Percentiles rank a stretch among this genome's conserved stretches.
Conservation (phyloP, 495 filamentous ascomycete species). For the Tuber indicum region DNA sequence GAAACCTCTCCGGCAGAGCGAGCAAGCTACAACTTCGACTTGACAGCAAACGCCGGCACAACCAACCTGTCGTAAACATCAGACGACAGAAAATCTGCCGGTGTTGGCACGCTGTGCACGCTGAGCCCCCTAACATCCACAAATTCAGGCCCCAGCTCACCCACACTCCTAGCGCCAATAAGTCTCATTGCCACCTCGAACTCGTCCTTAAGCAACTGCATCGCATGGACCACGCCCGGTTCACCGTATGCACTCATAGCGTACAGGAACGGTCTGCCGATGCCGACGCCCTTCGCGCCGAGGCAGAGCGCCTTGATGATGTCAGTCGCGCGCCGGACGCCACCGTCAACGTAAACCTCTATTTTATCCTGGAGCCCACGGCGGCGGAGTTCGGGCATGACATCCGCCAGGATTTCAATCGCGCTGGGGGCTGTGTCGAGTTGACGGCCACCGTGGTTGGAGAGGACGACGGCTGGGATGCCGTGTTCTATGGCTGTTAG, state of each 20-base stretch:
- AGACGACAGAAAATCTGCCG: slow-evolving; percentile 55
- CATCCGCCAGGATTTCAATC: slow-evolving; percentile 91
- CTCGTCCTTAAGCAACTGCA: slow-evolving; percentile 94
- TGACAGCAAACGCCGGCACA: slow-evolving; percentile 55
- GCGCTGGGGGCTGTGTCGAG: slow-evolving; percentile 85
- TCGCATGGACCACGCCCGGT: slow-evolving; percentile 79
- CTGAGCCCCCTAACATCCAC: slow-evolving; percentile 68
- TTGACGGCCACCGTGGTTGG: slow-evolving; percentile 96
- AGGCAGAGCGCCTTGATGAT: slow-evolving; percentile 94
- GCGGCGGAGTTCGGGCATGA: slow-evolving; percentile 85
- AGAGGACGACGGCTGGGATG: slow-evolving; percentile 87
- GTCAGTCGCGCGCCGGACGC: slow-evolving; percentile 82
- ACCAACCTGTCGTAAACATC: slow-evolving; percentile 60
- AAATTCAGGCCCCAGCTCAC: slow-evolving; percentile 69
- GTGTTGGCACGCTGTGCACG: slow-evolving; percentile 56
- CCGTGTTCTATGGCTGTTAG: slow-evolving; percentile 73
- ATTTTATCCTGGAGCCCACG: slow-evolving; percentile 75
- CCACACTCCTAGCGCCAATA: slow-evolving; percentile 67
- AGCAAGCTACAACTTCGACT: slow-evolving; percentile 49
- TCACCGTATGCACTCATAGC: slow-evolving; percentile 93
- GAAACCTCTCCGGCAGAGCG: background rate
- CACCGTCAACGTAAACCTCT: slow-evolving; percentile 88
- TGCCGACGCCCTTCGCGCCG: slow-evolving; percentile 87
- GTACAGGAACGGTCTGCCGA: slow-evolving; percentile 89
- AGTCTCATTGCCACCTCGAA: slow-evolving; percentile 99